Evolutionary conservation across 129 eudicot genomes (phyloP), one percentile per base, ranked within the genome.

Genomic region (Pittosporum tobira): DNA sequence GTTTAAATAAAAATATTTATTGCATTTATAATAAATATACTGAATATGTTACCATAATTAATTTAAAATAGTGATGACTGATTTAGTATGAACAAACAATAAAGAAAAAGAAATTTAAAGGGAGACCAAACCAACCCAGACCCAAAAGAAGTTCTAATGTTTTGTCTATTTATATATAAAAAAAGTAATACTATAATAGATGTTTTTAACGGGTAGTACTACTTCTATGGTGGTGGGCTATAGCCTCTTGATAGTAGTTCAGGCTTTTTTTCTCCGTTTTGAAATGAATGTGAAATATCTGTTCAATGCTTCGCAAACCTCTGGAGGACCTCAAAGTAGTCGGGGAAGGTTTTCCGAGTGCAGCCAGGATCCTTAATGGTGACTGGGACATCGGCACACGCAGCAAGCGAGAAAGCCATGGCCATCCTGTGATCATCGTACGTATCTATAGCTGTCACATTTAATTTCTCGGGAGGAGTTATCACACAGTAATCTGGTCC

Each of bases 391-490:
- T 86, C 98, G 10, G 95, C 76, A 38, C 98, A 91, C 46, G 98
- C 95, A 6, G 98, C 98, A 64, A 86, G 84, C n/a, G 98, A 91
- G 66, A 91, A 91, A 2, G 98, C 95, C 98, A 91, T 91, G 43
- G 96, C 98, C 96, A 91, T 91, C 55, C 98, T 62, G 62, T 91
- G 98, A 75, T 91, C 98, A 47, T 91, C 98, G 37, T 86, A 91
- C 11, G 96, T 91, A 64, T 83, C 94, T 11, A 91, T 91, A 20
- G 77, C 75, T 5, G 98, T 81, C 54, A 86, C 76, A 1, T 86
- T 83, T 54, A 86, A 60, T 63, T 91, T 91, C 78, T 91, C 88
- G 1, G 98, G 96, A 30, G 98, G 98, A 26, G 95, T 91, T 24
- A 86, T 91, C 14, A 91, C 62, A 31, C 98, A 91, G 71, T 91